Evolutionary conservation across 768 basidiomycete species (phyloP).

Genomic region (Naganishia vishniacii): DNA sequence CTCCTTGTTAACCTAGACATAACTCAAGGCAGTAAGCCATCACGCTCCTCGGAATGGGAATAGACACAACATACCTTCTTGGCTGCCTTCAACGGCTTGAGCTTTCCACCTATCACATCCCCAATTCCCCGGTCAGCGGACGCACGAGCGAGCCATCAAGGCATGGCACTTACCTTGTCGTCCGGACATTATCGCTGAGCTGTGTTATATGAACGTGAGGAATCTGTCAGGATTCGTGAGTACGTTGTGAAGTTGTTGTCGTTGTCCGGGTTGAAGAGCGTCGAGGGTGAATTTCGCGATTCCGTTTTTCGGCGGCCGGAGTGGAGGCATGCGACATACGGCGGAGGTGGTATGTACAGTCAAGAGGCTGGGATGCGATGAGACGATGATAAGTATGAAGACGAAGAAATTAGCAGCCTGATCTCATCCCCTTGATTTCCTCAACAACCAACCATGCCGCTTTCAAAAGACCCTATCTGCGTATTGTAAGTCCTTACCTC

Average conservation of each 20-base stretch:
- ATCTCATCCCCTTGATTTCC: too few relatives aligned
- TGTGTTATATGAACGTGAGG: too few relatives aligned
- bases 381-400: background rate
- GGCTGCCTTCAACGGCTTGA: constrained; percentile 35
- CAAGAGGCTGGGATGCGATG: too few relatives aligned
- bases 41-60: background rate
- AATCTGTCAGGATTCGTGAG: too few relatives aligned
- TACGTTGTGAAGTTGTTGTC: too few relatives aligned
- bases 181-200: background rate
- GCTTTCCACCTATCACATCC: constrained; percentile 29
- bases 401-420: too few relatives aligned
- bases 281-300: too few relatives aligned
- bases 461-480: constrained; percentile 35
- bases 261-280: too few relatives aligned
- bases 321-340: background rate
- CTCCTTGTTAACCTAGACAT: background rate
- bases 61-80: constrained; percentile 30
- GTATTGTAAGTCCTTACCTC: constrained; percentile 38
- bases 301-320: too few relatives aligned
- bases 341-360: background rate
- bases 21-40: background rate
- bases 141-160: too few relatives aligned
- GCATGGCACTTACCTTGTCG: background rate
- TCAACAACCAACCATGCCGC: background rate
- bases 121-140: background rate